These are phyloP conservation scores for Salisapilia sapeloensis DNA, from an alignment of 352 stramenopile genomes.

Conservation along the genomic window DNA sequence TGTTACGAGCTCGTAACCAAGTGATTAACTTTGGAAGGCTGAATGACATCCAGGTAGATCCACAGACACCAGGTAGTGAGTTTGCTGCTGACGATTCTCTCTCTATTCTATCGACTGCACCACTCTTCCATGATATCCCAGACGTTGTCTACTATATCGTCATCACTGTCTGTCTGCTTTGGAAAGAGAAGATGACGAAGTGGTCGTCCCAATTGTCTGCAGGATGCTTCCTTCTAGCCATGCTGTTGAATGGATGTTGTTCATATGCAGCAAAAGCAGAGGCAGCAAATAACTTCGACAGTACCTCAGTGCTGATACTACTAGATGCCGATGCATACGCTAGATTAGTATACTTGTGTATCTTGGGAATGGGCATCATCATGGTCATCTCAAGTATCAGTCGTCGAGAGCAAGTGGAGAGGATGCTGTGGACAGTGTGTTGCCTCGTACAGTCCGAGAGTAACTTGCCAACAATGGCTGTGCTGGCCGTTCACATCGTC, in stretches of 20 bases:
- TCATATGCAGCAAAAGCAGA: no score
- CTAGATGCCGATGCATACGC: constrained; percentile 19
- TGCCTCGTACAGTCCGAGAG: constrained; percentile 29
- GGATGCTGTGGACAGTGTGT: constrained; percentile 43
- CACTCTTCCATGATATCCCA: constrained; percentile 17
- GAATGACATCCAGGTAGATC: constrained; percentile 32
- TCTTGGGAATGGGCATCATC: constrained; percentile 7
- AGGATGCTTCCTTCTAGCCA: no score
- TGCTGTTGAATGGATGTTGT: no score
- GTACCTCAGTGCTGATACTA: not conserved
- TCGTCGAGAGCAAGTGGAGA: constrained; percentile 12
- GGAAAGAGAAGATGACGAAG: no score
- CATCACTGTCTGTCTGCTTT: constrained; percentile 18
- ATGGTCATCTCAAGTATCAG: constrained; percentile 1
- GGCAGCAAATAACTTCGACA: not conserved
- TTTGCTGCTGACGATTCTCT: constrained; percentile 65
- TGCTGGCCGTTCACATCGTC: constrained; percentile 31
- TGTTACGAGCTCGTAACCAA: constrained; percentile 63
- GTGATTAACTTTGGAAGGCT: constrained; percentile 79
- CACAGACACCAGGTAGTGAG: constrained; percentile 29
- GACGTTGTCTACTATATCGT: constrained; percentile 9
- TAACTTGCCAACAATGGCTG: constrained; percentile 38
- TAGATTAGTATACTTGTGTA: constrained; percentile 23
- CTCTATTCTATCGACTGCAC: constrained; percentile 58
- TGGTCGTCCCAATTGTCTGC: no score